Base-by-base conservation (phyloP, 805 yeast species). In the Alloascoidea hylecoeti region DNA sequence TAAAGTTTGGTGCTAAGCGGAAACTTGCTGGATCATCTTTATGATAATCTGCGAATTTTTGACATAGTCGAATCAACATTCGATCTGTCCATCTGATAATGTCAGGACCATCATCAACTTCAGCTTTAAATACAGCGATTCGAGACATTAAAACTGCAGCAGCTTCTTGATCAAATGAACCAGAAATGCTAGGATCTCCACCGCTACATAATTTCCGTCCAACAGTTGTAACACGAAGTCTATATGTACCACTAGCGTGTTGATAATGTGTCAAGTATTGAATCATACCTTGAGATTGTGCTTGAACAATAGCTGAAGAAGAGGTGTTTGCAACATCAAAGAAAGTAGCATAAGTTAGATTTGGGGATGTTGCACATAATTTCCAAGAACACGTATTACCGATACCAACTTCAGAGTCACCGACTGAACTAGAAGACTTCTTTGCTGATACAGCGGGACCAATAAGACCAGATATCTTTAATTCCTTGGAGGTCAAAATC, bases 101-200 rank as follows among this genome's bases (percentile, higher is more conserved):
- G 55, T 89, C 97, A 12, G 94, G 88, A 34, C 92, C 92, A 50
- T 85, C 95, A 51, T 86, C 95, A 17, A 80, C 71, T 46, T 72
- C 72, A 15, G 77, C 72, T 56, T 86, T 86, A 67, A 72, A 79
- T 35, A 89, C 86, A 6, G 96, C 92, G 39, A 89, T 71, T 54
- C 97, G 70, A 1, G 96, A 80, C 78, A 89, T 79, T 42, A 88
- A 63, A 1, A 88, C 96, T 13, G 96, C 94, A 2, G 98, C 96
- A 9, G 96, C 95, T 60, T 92, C 97, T 66, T 92, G 97, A 61
- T 92, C 99, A 57, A 92, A 92, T n/a, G 92, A 67, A 18, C 64
- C 63, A 3, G 70, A 64, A 41, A 72, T 62, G 19, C 60, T 61
- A 17, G 79, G 72, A 40, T 67, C 69, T 32, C 78, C 78, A 34